Percentiles rank a stretch among this genome's conserved stretches.
Conservation (phyloP, 2,329 filamentous ascomycete genomes). For the Xylariaceae sp. region DNA sequence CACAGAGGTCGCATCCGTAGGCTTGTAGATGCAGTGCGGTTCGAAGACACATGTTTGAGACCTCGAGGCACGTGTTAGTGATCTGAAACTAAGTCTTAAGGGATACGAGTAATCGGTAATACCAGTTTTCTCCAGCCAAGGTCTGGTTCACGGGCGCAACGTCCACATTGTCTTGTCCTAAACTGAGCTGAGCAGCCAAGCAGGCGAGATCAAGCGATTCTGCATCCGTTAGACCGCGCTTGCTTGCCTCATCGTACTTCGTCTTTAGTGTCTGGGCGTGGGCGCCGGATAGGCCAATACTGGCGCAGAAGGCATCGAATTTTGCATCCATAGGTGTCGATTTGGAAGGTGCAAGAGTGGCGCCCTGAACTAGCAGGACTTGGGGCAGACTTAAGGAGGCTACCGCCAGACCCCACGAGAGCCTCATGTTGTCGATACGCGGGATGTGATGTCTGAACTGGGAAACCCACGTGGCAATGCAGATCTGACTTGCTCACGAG, state of each 20-base stretch:
- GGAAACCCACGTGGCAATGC: neutral
- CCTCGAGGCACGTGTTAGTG: conserved; percentile 5
- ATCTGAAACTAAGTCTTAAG: neutral
- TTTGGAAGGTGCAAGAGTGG: neutral
- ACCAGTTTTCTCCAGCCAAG: conserved; percentile 10
- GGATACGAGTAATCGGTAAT: neutral
- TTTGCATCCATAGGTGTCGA: neutral
- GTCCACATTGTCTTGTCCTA: conserved; percentile 2
- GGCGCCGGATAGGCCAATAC: neutral
- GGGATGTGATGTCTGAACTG: neutral
- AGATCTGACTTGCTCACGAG: neutral
- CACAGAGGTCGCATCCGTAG: conserved; percentile 5
- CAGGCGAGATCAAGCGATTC: conserved; percentile 1
- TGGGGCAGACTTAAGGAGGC: neutral
- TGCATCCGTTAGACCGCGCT: neutral
- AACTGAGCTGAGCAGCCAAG: neutral
- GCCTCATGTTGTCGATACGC: neutral
- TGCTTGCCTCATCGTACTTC: neutral
- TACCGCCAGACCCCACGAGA: neutral
- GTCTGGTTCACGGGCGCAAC: conserved; percentile 6
- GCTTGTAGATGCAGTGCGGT: conserved; percentile 18
- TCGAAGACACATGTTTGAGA: conserved; percentile 13
- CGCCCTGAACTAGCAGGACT: neutral
- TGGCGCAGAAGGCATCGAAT: neutral
- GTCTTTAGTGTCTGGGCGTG: neutral